phyloP scores from a whole-genome alignment of 768 basidiomycete species.

The Termitomyces sp. region DNA sequence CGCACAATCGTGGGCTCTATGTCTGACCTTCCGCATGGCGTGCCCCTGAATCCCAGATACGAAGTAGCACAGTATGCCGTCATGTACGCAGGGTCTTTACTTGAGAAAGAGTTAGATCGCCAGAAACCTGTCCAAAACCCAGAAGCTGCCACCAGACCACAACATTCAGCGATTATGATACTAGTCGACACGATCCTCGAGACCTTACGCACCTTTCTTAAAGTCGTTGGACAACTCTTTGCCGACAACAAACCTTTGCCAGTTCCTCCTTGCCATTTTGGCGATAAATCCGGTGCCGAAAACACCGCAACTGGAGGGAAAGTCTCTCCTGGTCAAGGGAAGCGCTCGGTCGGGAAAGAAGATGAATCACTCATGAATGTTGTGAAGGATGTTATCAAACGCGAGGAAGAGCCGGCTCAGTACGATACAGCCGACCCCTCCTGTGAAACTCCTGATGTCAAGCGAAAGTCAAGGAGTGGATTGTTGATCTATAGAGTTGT shows the following conservation, averaged over 20 bases:
- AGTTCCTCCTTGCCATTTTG: conserved; percentile 13
- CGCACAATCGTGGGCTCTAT: conserved; percentile 11
- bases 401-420: not conserved
- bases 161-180: conserved; percentile 8
- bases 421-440: not conserved
- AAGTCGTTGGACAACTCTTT: conserved; percentile 21
- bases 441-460: not conserved
- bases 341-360: not conserved
- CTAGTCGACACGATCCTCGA: conserved; percentile 25
- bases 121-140: not conserved
- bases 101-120: conserved; percentile 7
- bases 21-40: conserved; percentile 11
- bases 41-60: conserved; percentile 8
- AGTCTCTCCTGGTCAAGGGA: not conserved
- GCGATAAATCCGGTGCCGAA: not conserved
- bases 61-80: conserved; percentile 12
- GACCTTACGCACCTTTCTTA: conserved; percentile 25
- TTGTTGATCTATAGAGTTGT: conserved; percentile 14
- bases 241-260: conserved; percentile 16
- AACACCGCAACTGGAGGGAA: not conserved
- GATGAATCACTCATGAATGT: conserved; percentile 6
- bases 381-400: conserved; percentile 10
- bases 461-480: conserved; percentile 3
- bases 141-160: not conserved
- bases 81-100: conserved; percentile 8